Evolutionary conservation across 306 rosid genomes (phyloP).

Genomic region (Lagenaria siceraria): DNA sequence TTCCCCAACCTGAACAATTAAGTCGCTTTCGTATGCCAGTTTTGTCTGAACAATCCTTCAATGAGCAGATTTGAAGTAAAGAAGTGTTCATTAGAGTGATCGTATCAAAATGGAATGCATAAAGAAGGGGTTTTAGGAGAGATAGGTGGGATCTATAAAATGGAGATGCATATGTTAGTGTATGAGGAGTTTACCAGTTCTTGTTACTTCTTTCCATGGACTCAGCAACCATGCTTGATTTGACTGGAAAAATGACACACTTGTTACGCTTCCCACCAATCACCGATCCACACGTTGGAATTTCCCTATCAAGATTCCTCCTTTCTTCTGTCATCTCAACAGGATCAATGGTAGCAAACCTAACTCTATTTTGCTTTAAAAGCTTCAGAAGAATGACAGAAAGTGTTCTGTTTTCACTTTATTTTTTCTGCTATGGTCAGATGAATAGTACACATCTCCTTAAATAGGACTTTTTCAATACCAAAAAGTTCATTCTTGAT

Average conservation of each 20-base stretch:
- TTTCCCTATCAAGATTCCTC: conserved; percentile 19
- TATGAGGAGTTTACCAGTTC: conserved; percentile 33
- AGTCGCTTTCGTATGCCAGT: conserved; percentile 32
- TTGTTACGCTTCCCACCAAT: conserved; percentile 22
- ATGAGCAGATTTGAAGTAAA: not conserved
- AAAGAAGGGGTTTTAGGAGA: not conserved
- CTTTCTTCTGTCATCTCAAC: conserved; percentile 17
- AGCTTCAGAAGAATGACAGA: not conserved
- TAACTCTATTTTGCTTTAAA: conserved; percentile 14
- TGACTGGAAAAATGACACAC: conserved; percentile 30
- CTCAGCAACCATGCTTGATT: conserved; percentile 36
- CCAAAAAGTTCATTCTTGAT: not conserved
- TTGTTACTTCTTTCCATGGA: conserved; percentile 37
- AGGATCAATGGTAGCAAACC: conserved; percentile 13
- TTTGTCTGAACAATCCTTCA: conserved; percentile 50
- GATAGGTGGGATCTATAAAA: not conserved
- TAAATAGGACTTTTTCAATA: not conserved
- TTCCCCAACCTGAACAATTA: conserved; percentile 54
- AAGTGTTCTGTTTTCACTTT: conserved; percentile 6
- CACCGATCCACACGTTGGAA: conserved; percentile 8
- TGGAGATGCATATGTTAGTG: not conserved
- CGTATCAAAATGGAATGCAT: not conserved
- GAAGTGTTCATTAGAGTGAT: not conserved
- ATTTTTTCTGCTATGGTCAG: not conserved
- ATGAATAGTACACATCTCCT: not conserved